phyloP scores from a whole-genome alignment of 108 stramenopile genomes.

The Cyclotella sp. region DNA sequence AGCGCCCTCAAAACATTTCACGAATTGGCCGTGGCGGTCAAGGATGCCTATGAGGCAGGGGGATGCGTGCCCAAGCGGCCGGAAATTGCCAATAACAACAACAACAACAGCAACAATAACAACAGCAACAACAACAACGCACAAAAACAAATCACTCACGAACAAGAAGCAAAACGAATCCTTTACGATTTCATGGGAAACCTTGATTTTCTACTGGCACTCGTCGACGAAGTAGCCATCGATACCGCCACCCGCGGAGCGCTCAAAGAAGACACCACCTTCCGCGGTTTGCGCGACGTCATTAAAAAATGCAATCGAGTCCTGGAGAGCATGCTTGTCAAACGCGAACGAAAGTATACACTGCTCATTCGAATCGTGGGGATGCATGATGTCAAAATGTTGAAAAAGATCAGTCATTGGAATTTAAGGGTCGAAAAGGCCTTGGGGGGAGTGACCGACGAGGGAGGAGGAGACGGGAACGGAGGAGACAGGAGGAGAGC shows the following conservation, averaged over 20 bases:
- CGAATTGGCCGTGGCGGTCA: constrained; percentile 85
- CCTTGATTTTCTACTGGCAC: constrained; percentile 78
- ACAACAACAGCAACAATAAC: constrained; percentile 10
- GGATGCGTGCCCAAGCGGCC: constrained; percentile 68
- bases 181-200: constrained; percentile 87
- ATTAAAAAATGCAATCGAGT: constrained; percentile 90
- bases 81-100: constrained; percentile 11
- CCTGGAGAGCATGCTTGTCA: constrained; percentile 80
- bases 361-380: constrained; percentile 78
- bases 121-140: neutral
- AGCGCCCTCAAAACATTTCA: constrained; percentile 85
- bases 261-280: constrained; percentile 85
- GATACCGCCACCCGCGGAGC: constrained; percentile 88
- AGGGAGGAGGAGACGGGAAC: constrained; percentile 18
- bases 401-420: constrained; percentile 77
- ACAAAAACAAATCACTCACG: no score
- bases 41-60: constrained; percentile 87
- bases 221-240: constrained; percentile 87
- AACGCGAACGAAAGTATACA: constrained; percentile 80
- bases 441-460: constrained; percentile 71
- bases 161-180: constrained; percentile 41
- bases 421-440: constrained; percentile 86
- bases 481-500: neutral
- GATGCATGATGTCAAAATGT: constrained; percentile 57
- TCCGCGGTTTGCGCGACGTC: constrained; percentile 84